These are phyloP conservation scores for Pyrenopolyporus hunteri DNA, from an alignment of 495 filamentous ascomycete species.

Conservation along the genomic window DNA sequence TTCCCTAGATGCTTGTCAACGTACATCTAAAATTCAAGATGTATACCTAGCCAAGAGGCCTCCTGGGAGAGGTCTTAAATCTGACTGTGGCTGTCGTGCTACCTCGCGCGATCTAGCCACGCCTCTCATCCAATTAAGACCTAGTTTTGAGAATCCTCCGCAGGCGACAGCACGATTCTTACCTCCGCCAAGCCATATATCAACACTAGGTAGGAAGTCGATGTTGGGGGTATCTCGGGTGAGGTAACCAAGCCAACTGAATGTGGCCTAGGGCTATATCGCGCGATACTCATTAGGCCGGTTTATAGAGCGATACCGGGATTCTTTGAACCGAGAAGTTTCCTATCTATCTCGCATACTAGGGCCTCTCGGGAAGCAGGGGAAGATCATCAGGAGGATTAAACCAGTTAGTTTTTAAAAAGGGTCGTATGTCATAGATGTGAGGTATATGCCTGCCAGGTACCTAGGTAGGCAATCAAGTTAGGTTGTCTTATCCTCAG, in stretches of 20 bases:
- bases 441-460: no score
- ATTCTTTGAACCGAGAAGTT: not conserved
- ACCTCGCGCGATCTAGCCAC: slow-evolving; percentile 20
- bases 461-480: no score
- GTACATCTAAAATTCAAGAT: not conserved
- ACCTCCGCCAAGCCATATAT: slow-evolving; percentile 11
- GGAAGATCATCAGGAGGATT: no score
- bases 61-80: not conserved
- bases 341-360: no score
- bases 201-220: not conserved
- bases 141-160: slow-evolving; percentile 18
- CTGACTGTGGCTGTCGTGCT: not conserved
- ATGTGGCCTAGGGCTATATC: not conserved
- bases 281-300: not conserved
- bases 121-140: slow-evolving; percentile 10
- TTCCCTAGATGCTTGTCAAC: not conserved
- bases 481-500: no score
- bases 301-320: not conserved
- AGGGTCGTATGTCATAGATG: no score
- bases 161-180: not conserved
- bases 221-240: not conserved
- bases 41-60: not conserved
- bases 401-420: no score
- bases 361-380: no score
- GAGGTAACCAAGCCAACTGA: slow-evolving; percentile 6